Evolutionary conservation across 2,329 filamentous ascomycete species (phyloP).

Genomic region (Paraconiothyrium brasiliense): DNA sequence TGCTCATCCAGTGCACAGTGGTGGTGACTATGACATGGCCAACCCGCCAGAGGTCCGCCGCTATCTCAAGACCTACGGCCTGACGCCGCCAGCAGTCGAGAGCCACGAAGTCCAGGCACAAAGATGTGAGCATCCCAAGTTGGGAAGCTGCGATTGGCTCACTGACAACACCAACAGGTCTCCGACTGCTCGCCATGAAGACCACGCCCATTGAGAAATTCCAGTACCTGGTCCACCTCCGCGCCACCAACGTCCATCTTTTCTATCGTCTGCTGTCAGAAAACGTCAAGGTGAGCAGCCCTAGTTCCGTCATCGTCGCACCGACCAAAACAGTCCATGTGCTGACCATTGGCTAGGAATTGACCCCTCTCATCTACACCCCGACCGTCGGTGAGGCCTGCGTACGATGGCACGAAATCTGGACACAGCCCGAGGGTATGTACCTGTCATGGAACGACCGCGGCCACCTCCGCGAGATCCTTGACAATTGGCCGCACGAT

Average conservation of each 20-base stretch:
- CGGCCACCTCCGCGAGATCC: conserved; percentile 86
- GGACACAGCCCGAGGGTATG: conserved; percentile 91
- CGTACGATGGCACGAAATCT: conserved; percentile 93
- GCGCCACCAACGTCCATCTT: conserved; percentile 79
- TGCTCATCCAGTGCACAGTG: conserved; percentile 38
- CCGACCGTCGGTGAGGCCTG: conserved; percentile 96
- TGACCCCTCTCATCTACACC: conserved; percentile 87
- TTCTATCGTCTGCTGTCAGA: conserved; percentile 84
- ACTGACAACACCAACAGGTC: conserved; percentile 61
- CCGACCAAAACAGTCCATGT: not conserved
- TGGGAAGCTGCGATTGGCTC: conserved; percentile 32
- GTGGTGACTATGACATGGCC: conserved; percentile 61
- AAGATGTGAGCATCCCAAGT: conserved; percentile 55
- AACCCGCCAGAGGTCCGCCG: conserved; percentile 60
- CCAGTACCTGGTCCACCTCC: conserved; percentile 79
- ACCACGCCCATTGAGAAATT: conserved; percentile 81
- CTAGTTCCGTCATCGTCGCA: not conserved
- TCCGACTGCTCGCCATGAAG: conserved; percentile 77
- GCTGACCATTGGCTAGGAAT: conserved; percentile 63
- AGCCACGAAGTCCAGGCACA: conserved; percentile 60
- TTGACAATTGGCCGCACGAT: conserved; percentile 92
- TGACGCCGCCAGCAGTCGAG: conserved; percentile 62
- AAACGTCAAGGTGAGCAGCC: conserved; percentile 65
- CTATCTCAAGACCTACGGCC: conserved; percentile 62
- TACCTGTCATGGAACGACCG: conserved; percentile 97